phyloP scores from a whole-genome alignment of 1,284 basidiomycete genomes.

The Mrakiaceae sp. region DNA sequence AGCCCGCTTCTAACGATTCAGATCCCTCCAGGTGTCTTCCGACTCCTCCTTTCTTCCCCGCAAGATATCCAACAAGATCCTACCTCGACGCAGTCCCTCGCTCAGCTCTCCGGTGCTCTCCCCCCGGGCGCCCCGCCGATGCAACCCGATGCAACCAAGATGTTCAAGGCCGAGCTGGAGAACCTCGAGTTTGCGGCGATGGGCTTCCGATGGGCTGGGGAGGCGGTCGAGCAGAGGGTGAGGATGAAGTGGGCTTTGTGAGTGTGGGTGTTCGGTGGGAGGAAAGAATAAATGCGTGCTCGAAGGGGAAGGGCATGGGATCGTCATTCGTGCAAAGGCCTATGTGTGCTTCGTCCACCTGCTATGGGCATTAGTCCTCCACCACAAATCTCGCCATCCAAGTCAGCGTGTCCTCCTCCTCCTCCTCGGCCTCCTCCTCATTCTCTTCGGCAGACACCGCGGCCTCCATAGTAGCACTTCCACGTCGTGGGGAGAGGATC shows the following conservation, averaged over 20 bases:
- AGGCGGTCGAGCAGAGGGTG: conserved; percentile 65
- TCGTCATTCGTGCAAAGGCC: too few species aligned
- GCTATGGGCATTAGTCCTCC: neutral
- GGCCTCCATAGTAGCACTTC: neutral
- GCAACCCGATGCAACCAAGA: conserved; percentile 72
- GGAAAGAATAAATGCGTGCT: neutral
- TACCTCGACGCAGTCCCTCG: conserved; percentile 49
- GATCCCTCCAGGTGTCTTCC: conserved; percentile 1
- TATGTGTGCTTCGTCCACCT: too few species aligned
- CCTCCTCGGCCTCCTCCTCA: neutral
- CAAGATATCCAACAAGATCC: conserved; percentile 32
- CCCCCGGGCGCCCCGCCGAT: conserved; percentile 40
- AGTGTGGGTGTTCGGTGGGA: neutral
- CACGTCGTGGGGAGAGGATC: neutral
- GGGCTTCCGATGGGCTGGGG: conserved; percentile 65
- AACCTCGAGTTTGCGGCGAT: conserved; percentile 86
- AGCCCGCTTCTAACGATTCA: conserved; percentile 28
- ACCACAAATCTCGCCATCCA: neutral
- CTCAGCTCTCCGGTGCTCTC: conserved; percentile 41
- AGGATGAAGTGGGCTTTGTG: conserved; percentile 45
- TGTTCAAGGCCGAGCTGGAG: conserved; percentile 85
- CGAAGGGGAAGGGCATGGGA: too few species aligned
- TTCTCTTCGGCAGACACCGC: neutral
- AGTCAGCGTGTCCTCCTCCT: neutral
- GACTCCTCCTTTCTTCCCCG: conserved; percentile 17